Evolutionary conservation across 495 filamentous ascomycete genomes (phyloP), one percentile per base, ranked within the genome.

Genomic region (Paragyromitra xinjiangensis): DNA sequence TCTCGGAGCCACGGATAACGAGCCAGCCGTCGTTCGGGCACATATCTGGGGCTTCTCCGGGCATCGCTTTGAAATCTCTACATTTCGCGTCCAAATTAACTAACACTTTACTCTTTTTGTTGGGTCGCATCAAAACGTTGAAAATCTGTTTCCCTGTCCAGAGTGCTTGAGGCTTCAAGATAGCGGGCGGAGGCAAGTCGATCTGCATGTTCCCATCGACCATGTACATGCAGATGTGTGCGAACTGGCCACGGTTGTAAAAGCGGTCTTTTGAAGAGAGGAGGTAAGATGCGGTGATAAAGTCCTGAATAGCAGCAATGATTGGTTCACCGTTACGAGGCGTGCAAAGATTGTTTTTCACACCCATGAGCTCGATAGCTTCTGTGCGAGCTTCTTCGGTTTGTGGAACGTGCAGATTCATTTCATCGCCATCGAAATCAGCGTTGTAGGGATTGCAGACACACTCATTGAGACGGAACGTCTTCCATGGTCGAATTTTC

Each of bases 101-200:
- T 69, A 91, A 84, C 24, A 97, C 92, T 0, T 89, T 88, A 56
- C 90, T 93, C 44, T 90, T 83, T 74, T 89, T 91, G 83, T 97
- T 97, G 3, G 95, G 95, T 48, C 90, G 90, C 94, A 99, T 96
- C 64, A 99, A 87, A 72, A 99, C 88, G 79, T 94, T 97, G 86
- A 97, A 99, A 16, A 98, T 88, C 79, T 99, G 95, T 84, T 99
- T 99, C 71, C 95, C 96, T 6, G 96, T 99, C 95, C 95, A 99
- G 26, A 99, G 86, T 74, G 89, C 88, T 83, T 94, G 87, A 1
- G 95, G 95, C 78, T 94, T 96, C 55, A 97, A 70, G 63, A 98
- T 90, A 1, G 93, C 87, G 0, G 95, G 95, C 9, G 92, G 91
- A 0, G 95, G 95, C 4, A 99, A 85, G 73, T 98, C 93, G 67